Evolutionary conservation across 495 filamentous ascomycete genomes (phyloP).

Genomic region (Chaetomidium leptoderma): DNA sequence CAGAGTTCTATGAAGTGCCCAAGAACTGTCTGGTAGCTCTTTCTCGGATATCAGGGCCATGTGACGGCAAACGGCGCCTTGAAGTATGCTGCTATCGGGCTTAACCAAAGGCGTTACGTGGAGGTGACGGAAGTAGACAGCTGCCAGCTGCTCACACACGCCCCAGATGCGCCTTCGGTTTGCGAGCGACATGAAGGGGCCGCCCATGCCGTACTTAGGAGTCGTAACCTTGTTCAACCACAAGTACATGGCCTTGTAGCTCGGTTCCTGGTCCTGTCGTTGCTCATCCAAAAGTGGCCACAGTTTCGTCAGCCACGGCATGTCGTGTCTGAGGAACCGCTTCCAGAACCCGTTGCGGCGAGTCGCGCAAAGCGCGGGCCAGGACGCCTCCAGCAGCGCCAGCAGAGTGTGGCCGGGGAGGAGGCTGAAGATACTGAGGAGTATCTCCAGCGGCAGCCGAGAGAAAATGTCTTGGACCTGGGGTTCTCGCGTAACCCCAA

Average conservation of each 20-base stretch:
- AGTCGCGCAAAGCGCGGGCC: background rate
- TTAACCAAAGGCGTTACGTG: background rate
- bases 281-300: background rate
- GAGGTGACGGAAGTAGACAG: background rate
- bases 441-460: background rate
- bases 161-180: slow-evolving; percentile 3
- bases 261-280: background rate
- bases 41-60: background rate
- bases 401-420: background rate
- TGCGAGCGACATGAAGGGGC: background rate
- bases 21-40: background rate
- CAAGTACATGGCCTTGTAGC: background rate
- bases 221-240: background rate
- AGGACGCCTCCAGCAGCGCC: background rate
- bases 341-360: background rate
- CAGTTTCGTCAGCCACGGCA: background rate
- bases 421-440: background rate
- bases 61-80: background rate
- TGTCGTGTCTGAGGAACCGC: background rate
- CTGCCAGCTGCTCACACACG: slow-evolving; percentile 3
- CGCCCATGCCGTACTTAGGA: background rate
- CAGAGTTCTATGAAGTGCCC: background rate
- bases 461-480: background rate
- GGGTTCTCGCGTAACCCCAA: background rate
- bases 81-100: background rate